Evolutionary conservation across 176 grass and related monocot species (phyloP), one percentile per base, ranked within the genome.

Genomic region (Avena eriantha): DNA sequence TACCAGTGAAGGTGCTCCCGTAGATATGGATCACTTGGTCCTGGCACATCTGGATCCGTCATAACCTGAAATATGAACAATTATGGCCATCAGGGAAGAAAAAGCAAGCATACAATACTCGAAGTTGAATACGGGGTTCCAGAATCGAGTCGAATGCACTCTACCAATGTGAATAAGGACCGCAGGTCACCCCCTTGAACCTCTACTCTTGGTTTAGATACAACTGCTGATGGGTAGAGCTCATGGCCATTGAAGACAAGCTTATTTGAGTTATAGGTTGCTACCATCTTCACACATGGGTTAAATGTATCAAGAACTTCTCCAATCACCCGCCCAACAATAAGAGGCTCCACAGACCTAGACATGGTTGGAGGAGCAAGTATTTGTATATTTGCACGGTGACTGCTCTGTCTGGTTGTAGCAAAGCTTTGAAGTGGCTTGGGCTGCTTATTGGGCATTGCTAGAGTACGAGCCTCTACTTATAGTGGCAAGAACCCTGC

Each of bases 1-100:
- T 94, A 99, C 97, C 97, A 99, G 51, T 99, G 97, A 59, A 97
- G 86, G 47, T 94, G 94, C 83, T 99, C 97, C 88, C 97, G 78
- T 36, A 89, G 92, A 82, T 99, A 93, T 33, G 97, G 97, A 85
- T 99, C 97, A 77, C 97, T 97, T 12, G 97, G 94, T 22, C 97
- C 94, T 80, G 97, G 97, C 33, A 94, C 97, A 85, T 99, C 94
- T 49, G 97, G 97, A 53, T 99, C 97, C 63, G 73, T 99, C 97
- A 99, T 99, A 71, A 99, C 90, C 97, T 99, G 88, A 39, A 86
- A 72, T 82, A 78, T 70, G 29, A 73, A 51, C 21, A 80, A 67
- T 49, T 80, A 41, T 53, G 15, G 76, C 13, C 49, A 60, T 76
- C n/a, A 83, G 14, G 35, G 21, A 85, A 79, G 48, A 73, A 78